phyloP scores from a whole-genome alignment of 208 protist species.

The Wallacemonas sp. region DNA sequence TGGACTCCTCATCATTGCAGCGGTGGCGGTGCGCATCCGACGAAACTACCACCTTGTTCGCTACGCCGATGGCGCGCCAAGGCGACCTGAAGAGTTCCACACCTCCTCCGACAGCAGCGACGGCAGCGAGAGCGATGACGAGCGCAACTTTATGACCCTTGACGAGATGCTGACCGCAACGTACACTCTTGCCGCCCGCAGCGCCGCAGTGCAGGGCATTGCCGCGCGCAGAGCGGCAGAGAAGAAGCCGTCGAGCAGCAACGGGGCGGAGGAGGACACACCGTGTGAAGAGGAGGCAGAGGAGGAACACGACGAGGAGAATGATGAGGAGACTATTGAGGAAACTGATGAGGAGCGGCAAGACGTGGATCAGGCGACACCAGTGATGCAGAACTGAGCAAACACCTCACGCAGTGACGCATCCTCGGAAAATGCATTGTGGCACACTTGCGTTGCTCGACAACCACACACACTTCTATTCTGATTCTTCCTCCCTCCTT shows the following conservation, averaged over 20 bases:
- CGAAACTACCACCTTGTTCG: conserved; percentile 26
- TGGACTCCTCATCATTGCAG: conserved; percentile 21
- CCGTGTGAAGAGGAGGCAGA: not conserved
- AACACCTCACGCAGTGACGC: no score
- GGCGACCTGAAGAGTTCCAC: conserved; percentile 17
- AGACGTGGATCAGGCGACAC: not conserved
- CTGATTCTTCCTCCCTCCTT: no score
- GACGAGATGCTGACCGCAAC: conserved; percentile 27
- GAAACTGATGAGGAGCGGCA: not conserved
- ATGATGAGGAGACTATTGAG: not conserved
- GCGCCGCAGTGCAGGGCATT: not conserved
- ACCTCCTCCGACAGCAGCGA: conserved; percentile 19
- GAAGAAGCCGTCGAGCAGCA: not conserved
- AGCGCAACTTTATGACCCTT: conserved; percentile 22
- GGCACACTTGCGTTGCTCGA: no score
- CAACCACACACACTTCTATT: no score
- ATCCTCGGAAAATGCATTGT: no score
- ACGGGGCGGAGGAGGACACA: not conserved
- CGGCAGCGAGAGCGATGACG: conserved; percentile 9
- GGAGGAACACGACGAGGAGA: not conserved
- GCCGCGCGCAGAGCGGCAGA: not conserved
- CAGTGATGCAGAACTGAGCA: not conserved
- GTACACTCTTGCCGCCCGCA: conserved; percentile 17
- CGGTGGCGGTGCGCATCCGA: conserved; percentile 6
- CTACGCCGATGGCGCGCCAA: conserved; percentile 31